Base-by-base conservation (phyloP, 1,139 yeast genomes). In the Candida smagusa region DNA sequence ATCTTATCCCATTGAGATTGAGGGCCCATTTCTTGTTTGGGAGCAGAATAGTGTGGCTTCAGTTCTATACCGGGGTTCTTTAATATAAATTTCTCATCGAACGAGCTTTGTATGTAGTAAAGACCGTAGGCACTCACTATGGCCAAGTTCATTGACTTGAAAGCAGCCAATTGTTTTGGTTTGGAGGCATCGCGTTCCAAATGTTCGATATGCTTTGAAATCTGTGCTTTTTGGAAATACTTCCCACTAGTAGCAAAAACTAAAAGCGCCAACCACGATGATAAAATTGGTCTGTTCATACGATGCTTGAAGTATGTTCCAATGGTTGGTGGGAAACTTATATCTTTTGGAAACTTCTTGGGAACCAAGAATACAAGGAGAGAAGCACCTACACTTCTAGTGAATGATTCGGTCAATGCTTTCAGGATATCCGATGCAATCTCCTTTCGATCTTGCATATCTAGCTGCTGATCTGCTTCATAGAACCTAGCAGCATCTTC, bases 381-480 rank as follows among this genome's bases (percentile, higher is more conserved):
- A 28, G 54, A 41, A 30, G 47, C 19, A 30, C 48, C 19, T 16
- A 16, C 47, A 36, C 45, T 11, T 21, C 71, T 65, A 13, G 56
- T 45, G 27, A 57, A 31, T 16, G 19, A 16, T 16, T 16, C 19
- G 22, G 61, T 58, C 4, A 70, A 50, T 30, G 48, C 50, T 23
- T 60, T 46, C 2, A 61, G 54, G 7, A 64, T 50, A 6, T 43
- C 24, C 33, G 56, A 53, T 37, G 69, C 59, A 19, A 71, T 42
- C 19, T 54, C 53, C 1, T 40, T 45, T 30, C 77, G 49, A 40
- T 71, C 75, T 4, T 54, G 48, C 2, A 45, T 46, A 11, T 54
- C 52, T 36, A 71, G 55, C 28, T 52, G 41, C 30, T 58, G 64
- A 47, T 71, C 76, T 1, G 74, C 74, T 43, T 70, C 72, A 45